Evolutionary conservation across 495 filamentous ascomycete species (phyloP).

Genomic region (Aspergillus baeticus): DNA sequence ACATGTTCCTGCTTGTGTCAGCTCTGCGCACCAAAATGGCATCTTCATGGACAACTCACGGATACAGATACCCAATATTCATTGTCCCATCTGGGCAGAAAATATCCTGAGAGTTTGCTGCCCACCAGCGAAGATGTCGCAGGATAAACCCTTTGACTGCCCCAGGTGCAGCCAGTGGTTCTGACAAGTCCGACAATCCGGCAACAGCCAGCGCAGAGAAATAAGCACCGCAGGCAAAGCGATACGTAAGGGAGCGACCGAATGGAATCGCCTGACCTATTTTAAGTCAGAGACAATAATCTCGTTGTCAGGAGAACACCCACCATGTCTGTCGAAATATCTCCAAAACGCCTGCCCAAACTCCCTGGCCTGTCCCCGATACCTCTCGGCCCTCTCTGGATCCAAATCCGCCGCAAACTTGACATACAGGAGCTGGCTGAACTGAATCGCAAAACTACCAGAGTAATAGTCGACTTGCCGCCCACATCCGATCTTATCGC

Average conservation of each 20-base stretch:
- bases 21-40: not conserved
- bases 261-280: constrained; percentile 8
- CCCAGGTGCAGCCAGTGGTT: not conserved
- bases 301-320: not conserved
- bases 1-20: constrained; percentile 7
- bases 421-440: constrained; percentile 9
- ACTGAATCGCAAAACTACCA: constrained; percentile 10
- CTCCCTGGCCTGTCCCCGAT: not conserved
- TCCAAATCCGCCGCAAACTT: constrained; percentile 8
- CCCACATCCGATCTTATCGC: not conserved
- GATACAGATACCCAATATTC: constrained; percentile 10
- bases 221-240: constrained; percentile 4
- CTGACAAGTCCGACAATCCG: not conserved
- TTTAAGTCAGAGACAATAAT: not conserved
- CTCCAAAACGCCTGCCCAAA: constrained; percentile 6
- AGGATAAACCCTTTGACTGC: constrained; percentile 9
- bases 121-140: constrained; percentile 10
- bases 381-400: not conserved
- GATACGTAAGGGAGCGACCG: constrained; percentile 10
- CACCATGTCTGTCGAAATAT: constrained; percentile 5
- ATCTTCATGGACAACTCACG: not conserved
- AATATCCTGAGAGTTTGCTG: not conserved
- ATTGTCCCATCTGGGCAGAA: constrained; percentile 5
- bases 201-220: constrained; percentile 7
- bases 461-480: constrained; percentile 11